Evolutionary conservation across 2,329 filamentous ascomycete genomes (phyloP).

Genomic region (Boeremia exigua): DNA sequence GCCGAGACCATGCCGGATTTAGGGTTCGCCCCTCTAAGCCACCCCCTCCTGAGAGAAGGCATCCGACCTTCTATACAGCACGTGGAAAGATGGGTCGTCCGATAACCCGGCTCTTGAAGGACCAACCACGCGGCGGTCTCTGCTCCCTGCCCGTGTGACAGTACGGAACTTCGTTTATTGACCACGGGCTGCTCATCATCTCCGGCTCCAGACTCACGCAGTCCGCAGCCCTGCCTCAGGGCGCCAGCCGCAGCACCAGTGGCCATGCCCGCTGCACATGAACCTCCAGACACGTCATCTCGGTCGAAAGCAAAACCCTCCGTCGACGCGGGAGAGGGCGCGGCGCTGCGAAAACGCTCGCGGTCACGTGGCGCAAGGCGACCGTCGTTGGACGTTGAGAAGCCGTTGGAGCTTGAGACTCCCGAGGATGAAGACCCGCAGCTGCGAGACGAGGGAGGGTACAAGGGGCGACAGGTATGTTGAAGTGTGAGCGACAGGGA

Average conservation of each 20-base stretch:
- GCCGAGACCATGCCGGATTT: slow-evolving; percentile 11
- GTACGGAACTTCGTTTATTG: slow-evolving; percentile 16
- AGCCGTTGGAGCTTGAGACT: slow-evolving; percentile 53
- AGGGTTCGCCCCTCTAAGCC: slow-evolving; percentile 16
- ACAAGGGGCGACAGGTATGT: slow-evolving; percentile 38
- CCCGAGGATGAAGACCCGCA: slow-evolving; percentile 43
- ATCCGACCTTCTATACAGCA: slow-evolving; percentile 16
- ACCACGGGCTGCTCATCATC: slow-evolving; percentile 10
- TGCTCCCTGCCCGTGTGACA: slow-evolving; percentile 11
- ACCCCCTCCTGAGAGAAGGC: slow-evolving; percentile 16
- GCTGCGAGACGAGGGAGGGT: slow-evolving; percentile 38
- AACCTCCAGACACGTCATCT: slow-evolving; percentile 10
- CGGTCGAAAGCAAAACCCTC: slow-evolving; percentile 10
- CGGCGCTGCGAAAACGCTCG: slow-evolving; percentile 13
- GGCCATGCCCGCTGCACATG: slow-evolving; percentile 14
- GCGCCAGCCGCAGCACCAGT: slow-evolving; percentile 5
- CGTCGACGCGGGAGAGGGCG: slow-evolving; percentile 15
- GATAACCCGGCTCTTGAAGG: slow-evolving; percentile 14
- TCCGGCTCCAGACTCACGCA: slow-evolving; percentile 10
- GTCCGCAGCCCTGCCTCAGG: slow-evolving; percentile 14
- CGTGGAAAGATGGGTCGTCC: slow-evolving; percentile 18
- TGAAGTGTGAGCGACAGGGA: slow-evolving; percentile 9
- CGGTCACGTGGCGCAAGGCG: slow-evolving; percentile 14
- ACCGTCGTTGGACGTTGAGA: slow-evolving; percentile 68
- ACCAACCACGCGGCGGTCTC: slow-evolving; percentile 17